Evolutionary conservation across 352 stramenopile species (phyloP), one percentile per base, ranked within the genome.

Genomic region (Phytophthora fragariaefolia): DNA sequence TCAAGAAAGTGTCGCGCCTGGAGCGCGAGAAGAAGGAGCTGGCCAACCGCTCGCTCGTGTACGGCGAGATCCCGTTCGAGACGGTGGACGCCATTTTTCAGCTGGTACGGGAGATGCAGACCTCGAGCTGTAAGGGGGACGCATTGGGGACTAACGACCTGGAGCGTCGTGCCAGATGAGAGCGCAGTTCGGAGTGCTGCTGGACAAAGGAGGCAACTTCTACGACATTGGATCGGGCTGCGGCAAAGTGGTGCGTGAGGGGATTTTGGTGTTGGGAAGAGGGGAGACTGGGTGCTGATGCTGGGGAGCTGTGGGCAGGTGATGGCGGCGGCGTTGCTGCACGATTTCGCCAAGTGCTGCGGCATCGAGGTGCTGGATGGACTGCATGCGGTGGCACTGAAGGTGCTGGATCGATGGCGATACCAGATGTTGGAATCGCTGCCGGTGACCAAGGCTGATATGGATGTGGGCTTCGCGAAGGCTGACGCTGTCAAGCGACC

Each of bases 181-280:
- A 8, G 65, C 70, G 42, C 63, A 90, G 56, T 89, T 87, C 38
- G 82, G 82, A 20, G 69, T 83, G 18, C 47, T 90, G 47, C 67
- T 90, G 47, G 82, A 90, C 47, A 79, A 79, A 56, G 77, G 82
- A 45, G 82, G 82, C 20, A 85, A 82, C 38, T 90, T 90, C 55
- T 90, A 90, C 65, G 82, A 90, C 40, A 81, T 90, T 18, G 82
- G 82, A 43, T 90, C 82, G 9, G 82, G 82, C 15, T 90, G 82
- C 49, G 82, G 82, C 60, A 90, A 90, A 90, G 82, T 89, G 59
- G 82, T 90, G 59, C 34, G 79, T 67, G 32, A n/a, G 54, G 40
- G 6, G 8, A 8, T 7, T 4, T 45, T 49, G 24, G 1, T 18
- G 22, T 8, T 48, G 55, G 24, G 22, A 12, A 52, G 20, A 47